Percentiles rank a stretch among this genome's conserved stretches.
These are phyloP conservation scores for Tylopilus sp. DNA, from an alignment of 1,284 basidiomycete genomes.

Conservation along the genomic window DNA sequence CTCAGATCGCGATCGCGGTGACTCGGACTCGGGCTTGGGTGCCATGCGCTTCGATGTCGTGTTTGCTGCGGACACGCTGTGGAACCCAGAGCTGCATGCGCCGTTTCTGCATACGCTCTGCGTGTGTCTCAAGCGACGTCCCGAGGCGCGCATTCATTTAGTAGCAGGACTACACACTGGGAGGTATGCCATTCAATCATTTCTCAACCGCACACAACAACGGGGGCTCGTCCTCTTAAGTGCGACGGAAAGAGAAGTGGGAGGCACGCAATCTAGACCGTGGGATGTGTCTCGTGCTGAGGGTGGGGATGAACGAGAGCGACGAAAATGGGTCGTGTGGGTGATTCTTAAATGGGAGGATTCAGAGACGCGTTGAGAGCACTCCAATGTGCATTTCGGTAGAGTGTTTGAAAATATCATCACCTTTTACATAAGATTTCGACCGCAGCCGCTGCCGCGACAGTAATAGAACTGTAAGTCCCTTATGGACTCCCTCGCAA, in stretches of 20 bases:
- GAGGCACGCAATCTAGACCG: constrained; percentile 35
- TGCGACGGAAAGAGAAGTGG: constrained; percentile 47
- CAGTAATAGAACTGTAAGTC: not conserved
- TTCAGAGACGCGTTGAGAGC: constrained; percentile 4
- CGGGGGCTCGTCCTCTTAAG: constrained; percentile 48
- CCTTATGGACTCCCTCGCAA: constrained; percentile 15
- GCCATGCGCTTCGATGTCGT: constrained; percentile 54
- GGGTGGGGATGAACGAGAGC: constrained; percentile 57
- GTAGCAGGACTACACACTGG: constrained; percentile 74
- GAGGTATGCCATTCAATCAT: constrained; percentile 61
- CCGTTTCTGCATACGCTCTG: constrained; percentile 52
- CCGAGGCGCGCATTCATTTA: constrained; percentile 50
- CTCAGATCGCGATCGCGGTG: no score
- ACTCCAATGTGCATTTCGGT: not conserved
- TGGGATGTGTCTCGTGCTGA: constrained; percentile 54
- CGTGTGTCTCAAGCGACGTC: constrained; percentile 41
- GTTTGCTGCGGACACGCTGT: constrained; percentile 70
- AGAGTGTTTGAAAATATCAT: not conserved
- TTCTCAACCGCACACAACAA: constrained; percentile 38
- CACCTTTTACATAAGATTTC: not conserved
- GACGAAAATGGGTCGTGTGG: constrained; percentile 69
- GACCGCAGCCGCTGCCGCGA: not conserved
- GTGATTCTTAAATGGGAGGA: constrained; percentile 53
- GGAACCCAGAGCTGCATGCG: constrained; percentile 60
- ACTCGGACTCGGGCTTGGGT: not conserved